A percentile compares a stretch with the other conserved stretches of the same genome.
These are phyloP conservation scores for Ogataea salicorniae DNA, from an alignment of 805 yeast genomes.

Conservation along the genomic window DNA sequence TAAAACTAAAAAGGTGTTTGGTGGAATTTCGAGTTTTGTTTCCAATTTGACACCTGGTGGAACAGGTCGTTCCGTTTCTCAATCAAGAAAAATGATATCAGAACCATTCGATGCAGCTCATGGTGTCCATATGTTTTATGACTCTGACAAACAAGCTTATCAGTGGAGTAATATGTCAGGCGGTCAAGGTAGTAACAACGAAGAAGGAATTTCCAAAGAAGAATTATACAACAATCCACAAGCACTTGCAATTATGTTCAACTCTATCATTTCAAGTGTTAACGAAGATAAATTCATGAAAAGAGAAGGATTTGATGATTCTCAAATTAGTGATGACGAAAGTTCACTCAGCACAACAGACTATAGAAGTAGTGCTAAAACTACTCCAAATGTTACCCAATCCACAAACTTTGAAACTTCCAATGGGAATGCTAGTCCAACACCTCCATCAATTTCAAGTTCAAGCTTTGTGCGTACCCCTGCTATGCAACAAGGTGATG, in stretches of 20 bases:
- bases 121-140: slow-evolving; percentile 66
- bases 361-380: slow-evolving; percentile 11
- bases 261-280: slow-evolving; percentile 23
- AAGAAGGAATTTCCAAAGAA: slow-evolving; percentile 80
- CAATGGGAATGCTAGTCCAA: slow-evolving; percentile 1
- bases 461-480: slow-evolving; percentile 10
- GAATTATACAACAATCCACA: slow-evolving; percentile 92
- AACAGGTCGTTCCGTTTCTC: not conserved
- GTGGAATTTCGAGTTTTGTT: slow-evolving; percentile 47
- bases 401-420: slow-evolving; percentile 6
- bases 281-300: slow-evolving; percentile 28
- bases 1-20: slow-evolving; percentile 50
- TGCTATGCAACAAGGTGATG: slow-evolving; percentile 5
- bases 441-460: slow-evolving; percentile 12
- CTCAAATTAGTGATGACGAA: slow-evolving; percentile 19
- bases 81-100: slow-evolving; percentile 46
- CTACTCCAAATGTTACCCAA: slow-evolving; percentile 6
- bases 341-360: slow-evolving; percentile 15
- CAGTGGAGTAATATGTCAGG: slow-evolving; percentile 34
- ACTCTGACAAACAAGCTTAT: not conserved
- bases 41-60: slow-evolving; percentile 12
- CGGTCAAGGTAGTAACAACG: slow-evolving; percentile 80
- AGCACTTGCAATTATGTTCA: slow-evolving; percentile 52
- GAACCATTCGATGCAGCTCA: slow-evolving; percentile 89
- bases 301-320: slow-evolving; percentile 15